These are phyloP conservation scores for Pleurotus citrinopileatus DNA, from an alignment of 768 basidiomycete species.

Conservation along the genomic window DNA sequence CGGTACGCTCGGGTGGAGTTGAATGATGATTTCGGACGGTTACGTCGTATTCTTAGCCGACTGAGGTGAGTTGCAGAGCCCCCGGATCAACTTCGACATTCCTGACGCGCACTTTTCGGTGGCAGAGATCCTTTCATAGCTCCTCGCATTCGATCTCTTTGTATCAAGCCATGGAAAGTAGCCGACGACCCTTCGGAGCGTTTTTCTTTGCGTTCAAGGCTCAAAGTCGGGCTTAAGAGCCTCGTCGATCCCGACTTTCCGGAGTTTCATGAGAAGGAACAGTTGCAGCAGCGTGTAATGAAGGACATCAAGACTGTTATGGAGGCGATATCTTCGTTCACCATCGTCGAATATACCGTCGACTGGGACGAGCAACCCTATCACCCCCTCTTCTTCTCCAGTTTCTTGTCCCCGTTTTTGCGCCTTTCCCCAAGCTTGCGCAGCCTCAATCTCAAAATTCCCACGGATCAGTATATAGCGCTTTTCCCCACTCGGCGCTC, in stretches of 20 bases:
- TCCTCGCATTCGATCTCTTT: conserved; percentile 25
- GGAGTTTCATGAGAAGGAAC: conserved; percentile 28
- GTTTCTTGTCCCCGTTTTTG: conserved; percentile 35
- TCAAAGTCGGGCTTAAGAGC: conserved; percentile 14
- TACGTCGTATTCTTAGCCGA: conserved; percentile 26
- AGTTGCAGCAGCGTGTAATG: conserved; percentile 29
- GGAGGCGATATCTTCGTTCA: conserved; percentile 29
- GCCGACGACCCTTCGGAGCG: conserved; percentile 27
- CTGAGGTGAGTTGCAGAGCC: conserved; percentile 21
- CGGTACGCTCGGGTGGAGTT: conserved; percentile 22
- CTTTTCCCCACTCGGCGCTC: conserved; percentile 11
- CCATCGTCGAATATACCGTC: conserved; percentile 33
- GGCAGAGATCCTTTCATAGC: conserved; percentile 23
- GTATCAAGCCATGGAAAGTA: conserved; percentile 40
- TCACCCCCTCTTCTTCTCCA: conserved; percentile 34
- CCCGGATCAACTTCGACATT: not conserved
- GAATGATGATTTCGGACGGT: conserved; percentile 23
- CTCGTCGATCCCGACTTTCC: conserved; percentile 27
- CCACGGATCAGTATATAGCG: conserved; percentile 27
- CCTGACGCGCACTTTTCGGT: not conserved
- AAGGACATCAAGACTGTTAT: conserved; percentile 34
- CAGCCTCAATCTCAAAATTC: conserved; percentile 36
- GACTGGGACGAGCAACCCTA: conserved; percentile 36
- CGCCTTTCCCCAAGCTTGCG: conserved; percentile 28
- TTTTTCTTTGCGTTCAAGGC: conserved; percentile 23